These are phyloP conservation scores for Suillus cothurnatus DNA, from an alignment of 768 basidiomycete species.

Conservation along the genomic window DNA sequence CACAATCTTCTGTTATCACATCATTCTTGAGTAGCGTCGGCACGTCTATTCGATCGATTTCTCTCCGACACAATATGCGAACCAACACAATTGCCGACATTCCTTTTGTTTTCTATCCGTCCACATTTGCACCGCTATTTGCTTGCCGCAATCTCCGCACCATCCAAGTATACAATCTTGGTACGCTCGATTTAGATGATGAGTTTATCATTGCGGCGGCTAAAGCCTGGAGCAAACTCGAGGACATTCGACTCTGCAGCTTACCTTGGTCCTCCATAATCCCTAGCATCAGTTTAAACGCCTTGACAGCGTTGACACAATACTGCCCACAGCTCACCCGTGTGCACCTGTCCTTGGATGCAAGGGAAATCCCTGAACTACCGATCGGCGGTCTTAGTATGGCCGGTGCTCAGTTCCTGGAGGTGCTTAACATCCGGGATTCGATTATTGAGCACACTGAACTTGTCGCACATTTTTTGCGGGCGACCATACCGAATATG, in stretches of 20 bases:
- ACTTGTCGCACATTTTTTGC: constrained; percentile 28
- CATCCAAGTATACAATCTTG: constrained; percentile 27
- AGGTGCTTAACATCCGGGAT: constrained; percentile 30
- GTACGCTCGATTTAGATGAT: constrained; percentile 30
- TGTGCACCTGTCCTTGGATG: constrained; percentile 29
- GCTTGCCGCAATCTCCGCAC: constrained; percentile 20
- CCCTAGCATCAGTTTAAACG: constrained; percentile 15
- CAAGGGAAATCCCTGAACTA: constrained; percentile 10
- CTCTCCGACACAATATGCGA: constrained; percentile 30
- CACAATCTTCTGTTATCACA: constrained; percentile 20
- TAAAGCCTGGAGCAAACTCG: constrained; percentile 28
- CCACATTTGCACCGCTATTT: constrained; percentile 27
- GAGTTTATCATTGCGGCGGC: constrained; percentile 28
- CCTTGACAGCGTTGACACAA: constrained; percentile 23
- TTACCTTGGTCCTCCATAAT: constrained; percentile 25
- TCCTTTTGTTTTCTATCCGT: constrained; percentile 28
- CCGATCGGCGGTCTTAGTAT: not conserved
- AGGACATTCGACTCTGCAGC: constrained; percentile 29
- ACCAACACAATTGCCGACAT: constrained; percentile 19
- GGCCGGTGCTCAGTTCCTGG: constrained; percentile 15
- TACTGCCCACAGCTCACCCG: constrained; percentile 21
- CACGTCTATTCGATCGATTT: constrained; percentile 17
- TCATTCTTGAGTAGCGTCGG: constrained; percentile 24
- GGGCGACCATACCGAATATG: constrained; percentile 25
- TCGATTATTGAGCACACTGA: constrained; percentile 28